Evolutionary conservation across 768 basidiomycete species (phyloP).

Genomic region (Dacryopinax primogenitus): DNA sequence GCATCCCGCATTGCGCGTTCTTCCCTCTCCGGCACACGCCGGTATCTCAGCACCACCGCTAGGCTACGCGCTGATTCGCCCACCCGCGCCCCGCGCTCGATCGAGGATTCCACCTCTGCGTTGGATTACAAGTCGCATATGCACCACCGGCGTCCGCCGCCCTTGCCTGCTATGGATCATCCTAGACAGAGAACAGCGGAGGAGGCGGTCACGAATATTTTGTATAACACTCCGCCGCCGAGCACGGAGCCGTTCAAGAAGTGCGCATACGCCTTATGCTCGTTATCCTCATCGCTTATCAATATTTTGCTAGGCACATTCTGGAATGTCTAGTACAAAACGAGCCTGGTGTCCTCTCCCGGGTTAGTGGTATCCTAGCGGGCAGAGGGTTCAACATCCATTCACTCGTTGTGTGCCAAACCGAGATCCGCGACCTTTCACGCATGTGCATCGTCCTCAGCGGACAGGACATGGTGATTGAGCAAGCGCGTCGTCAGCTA

Average conservation of each 20-base stretch:
- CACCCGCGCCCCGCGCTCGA: constrained; percentile 33
- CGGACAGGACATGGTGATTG: constrained; percentile 95
- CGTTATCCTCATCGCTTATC: constrained; percentile 17
- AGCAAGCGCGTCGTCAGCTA: constrained; percentile 89
- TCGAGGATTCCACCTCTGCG: constrained; percentile 89
- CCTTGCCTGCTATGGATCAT: constrained; percentile 73
- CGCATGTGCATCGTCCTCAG: constrained; percentile 96
- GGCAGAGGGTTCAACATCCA: constrained; percentile 98
- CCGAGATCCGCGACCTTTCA: constrained; percentile 91
- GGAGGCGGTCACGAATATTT: constrained; percentile 93
- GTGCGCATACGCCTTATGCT: constrained; percentile 34
- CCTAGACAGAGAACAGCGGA: constrained; percentile 76
- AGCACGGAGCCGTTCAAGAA: constrained; percentile 87
- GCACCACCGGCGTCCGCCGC: constrained; percentile 52
- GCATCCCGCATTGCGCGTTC: not conserved
- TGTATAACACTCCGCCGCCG: constrained; percentile 91
- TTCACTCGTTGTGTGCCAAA: constrained; percentile 93
- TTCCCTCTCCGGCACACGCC: not conserved
- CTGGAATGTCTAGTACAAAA: constrained; percentile 98
- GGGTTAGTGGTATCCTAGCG: constrained; percentile 93
- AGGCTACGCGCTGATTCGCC: constrained; percentile 10
- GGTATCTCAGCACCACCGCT: constrained; percentile 6
- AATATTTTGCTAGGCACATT: constrained; percentile 62
- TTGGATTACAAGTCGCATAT: constrained; percentile 79
- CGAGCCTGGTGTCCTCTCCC: constrained; percentile 96